Evolutionary conservation across 306 rosid genomes (phyloP), one percentile per base, ranked within the genome.

Genomic region (Gynostemma pentaphyllum): DNA sequence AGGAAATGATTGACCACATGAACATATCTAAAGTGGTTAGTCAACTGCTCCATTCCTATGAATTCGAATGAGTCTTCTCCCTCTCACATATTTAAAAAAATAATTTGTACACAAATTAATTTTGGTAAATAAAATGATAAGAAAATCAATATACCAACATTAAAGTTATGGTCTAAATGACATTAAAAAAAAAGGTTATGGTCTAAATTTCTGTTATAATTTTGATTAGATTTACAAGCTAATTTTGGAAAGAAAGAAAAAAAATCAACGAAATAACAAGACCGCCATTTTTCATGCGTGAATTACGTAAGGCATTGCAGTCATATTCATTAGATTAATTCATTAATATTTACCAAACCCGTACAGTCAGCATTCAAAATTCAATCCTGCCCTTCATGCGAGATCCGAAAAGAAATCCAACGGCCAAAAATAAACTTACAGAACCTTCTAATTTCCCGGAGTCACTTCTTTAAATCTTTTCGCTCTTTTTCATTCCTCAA

Each of bases 391-490:
- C 71, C 66, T 77, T 29, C 29, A 41, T 80, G 7, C 70, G 57
- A 14, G 83, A 72, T 71, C 3, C 51, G 1, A 0, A 32, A 0
- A 5, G 18, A 59, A 59, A 81, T 81, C 79, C 21, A 11, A 82
- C 79, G 81, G 72, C 69, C 44, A 2, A 9, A 40, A 73, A 1
- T 12, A 10, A 72, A 52, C 10, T 40, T 62, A 79, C 62, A 69
- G 77, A 81, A 73, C 72, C 68, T 75, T 75, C 71, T 59, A 54
- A 59, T 22, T 44, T 45, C 21, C 37, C 0, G 4, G 2, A 61
- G 76, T 22, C 37, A 83, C 70, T 78, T 8, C n/a, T n/a, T 53
- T 67, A 18, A 15, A 77, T 62, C 70, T 68, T 67, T 71, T 66
- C 69, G 52, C 57, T 64, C 72, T 27, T 16, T 21, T n/a, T n/a